Conservation (phyloP, 2,329 filamentous ascomycete species). For the Grosmannia penicillata region DNA sequence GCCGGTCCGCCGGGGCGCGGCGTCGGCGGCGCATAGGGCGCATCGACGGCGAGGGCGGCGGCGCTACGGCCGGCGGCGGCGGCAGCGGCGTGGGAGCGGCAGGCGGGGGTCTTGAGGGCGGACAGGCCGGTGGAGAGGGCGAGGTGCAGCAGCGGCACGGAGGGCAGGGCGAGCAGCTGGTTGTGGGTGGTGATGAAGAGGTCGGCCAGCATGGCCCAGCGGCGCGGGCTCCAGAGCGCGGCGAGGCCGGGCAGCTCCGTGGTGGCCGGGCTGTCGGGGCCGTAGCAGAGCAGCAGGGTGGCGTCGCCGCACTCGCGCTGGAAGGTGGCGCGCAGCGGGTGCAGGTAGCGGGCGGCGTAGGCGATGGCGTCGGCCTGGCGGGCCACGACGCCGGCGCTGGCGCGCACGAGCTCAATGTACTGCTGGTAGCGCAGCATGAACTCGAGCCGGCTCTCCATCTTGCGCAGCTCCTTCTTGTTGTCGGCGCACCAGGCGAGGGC, state of each 20-base stretch:
- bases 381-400: slow-evolving; percentile 38
- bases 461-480: slow-evolving; percentile 83
- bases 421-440: slow-evolving; percentile 90
- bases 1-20: too few relatives aligned
- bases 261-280: slow-evolving; percentile 26
- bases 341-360: slow-evolving; percentile 72
- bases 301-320: slow-evolving; percentile 55
- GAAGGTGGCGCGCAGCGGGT: slow-evolving; percentile 53
- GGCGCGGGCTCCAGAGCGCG: slow-evolving; percentile 54
- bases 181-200: slow-evolving; percentile 81
- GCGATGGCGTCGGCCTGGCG: slow-evolving; percentile 63
- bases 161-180: slow-evolving; percentile 66
- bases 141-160: slow-evolving; percentile 73
- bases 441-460: slow-evolving; percentile 78
- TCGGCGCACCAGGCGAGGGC: slow-evolving; percentile 84
- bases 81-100: slow-evolving; percentile 48
- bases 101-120: slow-evolving; percentile 88
- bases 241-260: slow-evolving; percentile 21
- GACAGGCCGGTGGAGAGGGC: slow-evolving; percentile 84
- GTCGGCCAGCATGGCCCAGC: slow-evolving; percentile 64
- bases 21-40: neutral
- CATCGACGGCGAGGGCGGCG: neutral
- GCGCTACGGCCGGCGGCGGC: neutral
- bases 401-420: slow-evolving; percentile 79
- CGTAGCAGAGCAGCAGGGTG: slow-evolving; percentile 67